These are phyloP conservation scores for Tuber melanosporum DNA, from an alignment of 495 filamentous ascomycete genomes.

Conservation along the genomic window DNA sequence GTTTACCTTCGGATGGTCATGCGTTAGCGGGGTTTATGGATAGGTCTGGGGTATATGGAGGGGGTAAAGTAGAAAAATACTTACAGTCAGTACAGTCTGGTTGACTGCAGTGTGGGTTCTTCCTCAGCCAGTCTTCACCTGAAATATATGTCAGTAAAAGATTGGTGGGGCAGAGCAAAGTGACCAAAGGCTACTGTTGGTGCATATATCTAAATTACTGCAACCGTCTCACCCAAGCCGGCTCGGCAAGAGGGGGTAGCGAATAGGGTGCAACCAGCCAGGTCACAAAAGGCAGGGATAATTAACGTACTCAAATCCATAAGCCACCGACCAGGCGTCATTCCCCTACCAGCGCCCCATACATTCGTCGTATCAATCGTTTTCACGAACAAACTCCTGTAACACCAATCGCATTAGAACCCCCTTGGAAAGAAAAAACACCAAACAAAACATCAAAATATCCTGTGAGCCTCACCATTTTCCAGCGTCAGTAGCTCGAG, in stretches of 20 bases:
- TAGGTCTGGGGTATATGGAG: neutral
- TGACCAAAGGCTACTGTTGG: neutral
- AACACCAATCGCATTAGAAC: constrained; percentile 16
- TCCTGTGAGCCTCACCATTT: constrained; percentile 35
- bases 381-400: constrained; percentile 41
- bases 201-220: neutral
- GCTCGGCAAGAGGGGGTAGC: neutral
- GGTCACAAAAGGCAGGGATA: neutral
- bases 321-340: constrained; percentile 38
- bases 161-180: neutral
- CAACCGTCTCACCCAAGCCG: neutral
- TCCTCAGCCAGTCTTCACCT: constrained; percentile 28
- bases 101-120: constrained; percentile 38
- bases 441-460: constrained; percentile 7
- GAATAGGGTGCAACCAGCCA: constrained; percentile 2
- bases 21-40: constrained; percentile 12
- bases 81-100: constrained; percentile 40
- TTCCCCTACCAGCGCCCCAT: constrained; percentile 30
- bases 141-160: constrained; percentile 2
- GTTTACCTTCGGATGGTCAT: constrained; percentile 27
- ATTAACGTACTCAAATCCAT: constrained; percentile 39
- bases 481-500: constrained; percentile 39
- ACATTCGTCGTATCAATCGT: constrained; percentile 39
- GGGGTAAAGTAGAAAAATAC: constrained; percentile 19
- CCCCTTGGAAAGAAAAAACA: constrained; percentile 9